Evolutionary conservation across 2,329 filamentous ascomycete genomes (phyloP).

Genomic region (Cordyceps fumosorosea): DNA sequence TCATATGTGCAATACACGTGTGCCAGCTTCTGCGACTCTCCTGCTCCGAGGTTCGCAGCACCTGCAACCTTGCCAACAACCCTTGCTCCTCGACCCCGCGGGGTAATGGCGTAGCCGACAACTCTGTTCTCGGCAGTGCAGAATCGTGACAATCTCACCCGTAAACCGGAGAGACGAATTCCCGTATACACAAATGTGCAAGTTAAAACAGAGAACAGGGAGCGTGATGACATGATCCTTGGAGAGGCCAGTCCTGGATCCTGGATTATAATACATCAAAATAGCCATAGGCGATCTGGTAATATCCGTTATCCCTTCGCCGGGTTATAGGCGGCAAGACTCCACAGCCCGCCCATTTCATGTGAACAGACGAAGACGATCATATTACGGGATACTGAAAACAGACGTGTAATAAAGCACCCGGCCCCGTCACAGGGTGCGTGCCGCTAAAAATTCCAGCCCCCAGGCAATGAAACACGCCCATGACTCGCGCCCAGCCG

Average conservation of each 20-base stretch:
- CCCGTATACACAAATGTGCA: not conserved
- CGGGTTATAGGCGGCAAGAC: not conserved
- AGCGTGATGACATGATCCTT: not conserved
- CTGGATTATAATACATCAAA: not conserved
- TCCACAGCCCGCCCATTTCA: slow-evolving; percentile 8
- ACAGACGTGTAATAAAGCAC: slow-evolving; percentile 1
- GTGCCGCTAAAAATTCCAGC: not conserved
- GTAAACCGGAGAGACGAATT: not conserved
- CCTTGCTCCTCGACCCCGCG: not conserved
- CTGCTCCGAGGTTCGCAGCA: slow-evolving; percentile 2
- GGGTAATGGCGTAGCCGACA: not conserved
- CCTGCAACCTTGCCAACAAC: not conserved
- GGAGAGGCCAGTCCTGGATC: not conserved
- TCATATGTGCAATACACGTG: slow-evolving; percentile 5
- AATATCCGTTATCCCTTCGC: not conserved
- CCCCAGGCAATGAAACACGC: slow-evolving; percentile 7
- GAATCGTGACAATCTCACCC: not conserved
- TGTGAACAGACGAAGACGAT: slow-evolving; percentile 12
- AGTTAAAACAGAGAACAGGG: not conserved
- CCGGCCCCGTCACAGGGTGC: not conserved
- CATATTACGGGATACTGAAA: slow-evolving; percentile 10
- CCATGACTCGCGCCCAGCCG: slow-evolving; percentile 5
- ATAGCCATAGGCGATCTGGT: slow-evolving; percentile 1
- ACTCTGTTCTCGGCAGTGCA: not conserved
- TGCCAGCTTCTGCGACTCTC: not conserved